Base-by-base conservation (phyloP, 163 green algal species). In the Chlamydomonas reinhardtii region DNA sequence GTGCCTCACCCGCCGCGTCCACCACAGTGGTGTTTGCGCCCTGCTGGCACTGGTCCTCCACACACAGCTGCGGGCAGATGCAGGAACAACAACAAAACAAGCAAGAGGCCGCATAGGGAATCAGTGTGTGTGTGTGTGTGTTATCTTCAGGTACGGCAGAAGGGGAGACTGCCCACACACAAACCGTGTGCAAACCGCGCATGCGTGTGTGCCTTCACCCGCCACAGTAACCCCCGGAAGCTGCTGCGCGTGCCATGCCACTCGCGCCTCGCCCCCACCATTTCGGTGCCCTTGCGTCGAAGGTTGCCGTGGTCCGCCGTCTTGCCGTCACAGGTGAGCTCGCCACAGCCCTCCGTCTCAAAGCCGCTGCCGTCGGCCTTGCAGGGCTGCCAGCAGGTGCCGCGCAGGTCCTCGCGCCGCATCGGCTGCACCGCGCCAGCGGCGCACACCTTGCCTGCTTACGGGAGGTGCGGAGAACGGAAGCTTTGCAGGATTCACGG, bases 311-410 rank as follows among this genome's bases (percentile, higher is more conserved):
- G 79, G 9, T 52, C 79, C 68, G 43, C 9, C 22, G 31, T 34
- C 3, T 73, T 35, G 19, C 48, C 82, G 39, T 81, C 82, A 61
- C 82, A 87, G 24, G 75, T 76, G 5, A 74, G 69, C 4, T 82
- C 61, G 19, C 35, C 61, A 72, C 82, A 87, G 25, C 29, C 29
- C 15, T 8, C 37, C 24, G 74, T 61, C n/a, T 87, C 82, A 39
- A 68, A 87, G 39, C 82, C 74, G 59, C 61, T 61, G 82, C 82
- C 82, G 61, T 87, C 72, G 1, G 62, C 39, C 8, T 48, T 43
- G 61, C 82, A 87, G 31, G 61, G 19, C 72, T 32, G 37, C 82
- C 72, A 82, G 72, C 82, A 87, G 17, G 61, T 66, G 59, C 72
- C 82, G n/a, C 37, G 82, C 20, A 32, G 0, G 61, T 70, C 82